Percentiles rank a stretch among this genome's conserved stretches.
These are phyloP conservation scores for Saturnispora ahearnii DNA, from an alignment of 805 yeast species.

Conservation along the genomic window DNA sequence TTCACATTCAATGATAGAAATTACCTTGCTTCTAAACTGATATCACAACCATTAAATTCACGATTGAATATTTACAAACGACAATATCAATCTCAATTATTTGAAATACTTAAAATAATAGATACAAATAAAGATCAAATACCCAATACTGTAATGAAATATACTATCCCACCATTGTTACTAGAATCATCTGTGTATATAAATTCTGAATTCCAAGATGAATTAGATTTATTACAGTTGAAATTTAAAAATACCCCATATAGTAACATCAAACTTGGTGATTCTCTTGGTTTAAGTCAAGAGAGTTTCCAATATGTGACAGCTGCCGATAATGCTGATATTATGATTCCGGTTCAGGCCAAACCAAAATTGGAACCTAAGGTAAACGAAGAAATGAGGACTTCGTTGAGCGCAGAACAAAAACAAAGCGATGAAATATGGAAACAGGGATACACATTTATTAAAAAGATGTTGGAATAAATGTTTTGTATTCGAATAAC, in stretches of 20 bases:
- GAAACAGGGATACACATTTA: slow-evolving; percentile 4
- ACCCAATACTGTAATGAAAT: background rate
- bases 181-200: background rate
- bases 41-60: too few relatives aligned
- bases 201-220: background rate
- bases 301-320: slow-evolving; percentile 20
- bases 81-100: background rate
- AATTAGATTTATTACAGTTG: background rate
- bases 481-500: too few relatives aligned
- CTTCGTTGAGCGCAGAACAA: background rate
- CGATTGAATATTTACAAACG: background rate
- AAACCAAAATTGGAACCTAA: background rate
- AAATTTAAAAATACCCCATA: background rate
- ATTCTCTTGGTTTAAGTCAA: slow-evolving; percentile 1
- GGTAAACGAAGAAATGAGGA: background rate
- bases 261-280: background rate
- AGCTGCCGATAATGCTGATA: slow-evolving; percentile 20
- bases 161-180: background rate
- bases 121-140: background rate
- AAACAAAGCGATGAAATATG: slow-evolving; percentile 4
- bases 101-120: background rate
- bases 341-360: slow-evolving; percentile 1
- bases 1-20: background rate
- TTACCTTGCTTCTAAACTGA: background rate
- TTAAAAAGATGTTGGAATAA: slow-evolving; percentile 6